Evolutionary conservation across 345 rosid genomes (phyloP).

Genomic region (Cochlearia excelsa): DNA sequence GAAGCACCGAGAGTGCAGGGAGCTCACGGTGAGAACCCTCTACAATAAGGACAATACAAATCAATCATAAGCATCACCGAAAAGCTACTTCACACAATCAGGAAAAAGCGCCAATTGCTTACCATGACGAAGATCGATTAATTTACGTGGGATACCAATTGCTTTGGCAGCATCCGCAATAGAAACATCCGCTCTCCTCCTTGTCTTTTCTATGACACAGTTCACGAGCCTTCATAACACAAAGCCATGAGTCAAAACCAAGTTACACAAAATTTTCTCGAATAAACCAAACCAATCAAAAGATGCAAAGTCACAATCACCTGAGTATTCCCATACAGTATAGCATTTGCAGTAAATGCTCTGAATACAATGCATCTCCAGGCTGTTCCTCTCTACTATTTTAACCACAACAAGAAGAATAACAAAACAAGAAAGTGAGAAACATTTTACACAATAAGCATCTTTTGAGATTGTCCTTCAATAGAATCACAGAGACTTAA

Average conservation of each 20-base stretch:
- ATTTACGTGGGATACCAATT: slow-evolving; percentile 74
- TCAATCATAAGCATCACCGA: slow-evolving; percentile 3
- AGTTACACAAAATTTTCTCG: not conserved
- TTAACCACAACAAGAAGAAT: slow-evolving; percentile 6
- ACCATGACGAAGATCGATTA: slow-evolving; percentile 98
- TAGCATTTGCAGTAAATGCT: slow-evolving; percentile 72
- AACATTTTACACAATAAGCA: not conserved
- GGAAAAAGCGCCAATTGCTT: slow-evolving; percentile 29
- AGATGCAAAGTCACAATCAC: slow-evolving; percentile 36
- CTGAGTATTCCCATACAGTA: slow-evolving; percentile 86
- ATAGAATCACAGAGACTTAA: slow-evolving; percentile 19
- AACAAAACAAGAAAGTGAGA: not conserved
- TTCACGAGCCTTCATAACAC: slow-evolving; percentile 72
- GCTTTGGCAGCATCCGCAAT: slow-evolving; percentile 86
- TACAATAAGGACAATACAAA: slow-evolving; percentile 32
- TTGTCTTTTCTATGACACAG: slow-evolving; percentile 80
- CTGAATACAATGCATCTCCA: slow-evolving; percentile 51
- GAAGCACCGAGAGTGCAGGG: slow-evolving; percentile 70
- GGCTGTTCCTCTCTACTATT: slow-evolving; percentile 45
- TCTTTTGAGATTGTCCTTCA: not conserved
- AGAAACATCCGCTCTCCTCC: slow-evolving; percentile 59
- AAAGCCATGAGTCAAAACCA: not conserved
- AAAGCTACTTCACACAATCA: not conserved
- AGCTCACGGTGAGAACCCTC: slow-evolving; percentile 93
- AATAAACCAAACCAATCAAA: slow-evolving; percentile 5